A percentile compares a stretch with the other conserved stretches of the same genome.
Conservation (phyloP, 2,329 filamentous ascomycete species). For the Zopfia rhizophila region DNA sequence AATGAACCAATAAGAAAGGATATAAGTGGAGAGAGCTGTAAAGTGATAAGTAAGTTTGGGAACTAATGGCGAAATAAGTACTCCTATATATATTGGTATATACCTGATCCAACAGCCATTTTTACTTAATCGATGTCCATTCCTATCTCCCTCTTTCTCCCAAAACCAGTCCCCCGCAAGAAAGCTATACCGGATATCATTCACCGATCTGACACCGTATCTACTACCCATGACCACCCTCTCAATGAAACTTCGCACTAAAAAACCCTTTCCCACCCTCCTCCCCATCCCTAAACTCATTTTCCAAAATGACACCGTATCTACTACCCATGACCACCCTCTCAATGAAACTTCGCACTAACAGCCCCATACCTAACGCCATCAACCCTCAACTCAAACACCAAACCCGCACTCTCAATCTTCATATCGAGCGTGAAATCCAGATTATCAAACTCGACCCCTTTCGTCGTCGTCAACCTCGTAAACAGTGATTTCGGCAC, state of each 20-base stretch:
- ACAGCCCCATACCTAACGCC: conserved; percentile 80
- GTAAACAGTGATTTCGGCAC: conserved; percentile 80
- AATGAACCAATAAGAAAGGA: too few species aligned
- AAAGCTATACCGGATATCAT: too few species aligned
- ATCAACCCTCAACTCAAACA: conserved; percentile 83
- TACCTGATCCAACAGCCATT: too few species aligned
- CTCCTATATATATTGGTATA: too few species aligned
- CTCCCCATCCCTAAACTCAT: too few species aligned
- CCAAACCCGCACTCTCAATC: conserved; percentile 78
- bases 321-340: background rate
- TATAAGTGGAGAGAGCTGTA: too few species aligned
- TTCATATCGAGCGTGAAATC: conserved; percentile 87
- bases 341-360: conserved; percentile 78
- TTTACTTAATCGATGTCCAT: too few species aligned
- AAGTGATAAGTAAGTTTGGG: too few species aligned
- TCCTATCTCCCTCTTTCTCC: too few species aligned
- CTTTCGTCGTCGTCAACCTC: conserved; percentile 78
- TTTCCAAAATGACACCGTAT: background rate
- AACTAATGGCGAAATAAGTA: too few species aligned
- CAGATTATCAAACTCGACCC: conserved; percentile 83
- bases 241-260: conserved; percentile 78
- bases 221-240: background rate
- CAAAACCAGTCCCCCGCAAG: too few species aligned
- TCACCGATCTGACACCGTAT: background rate
- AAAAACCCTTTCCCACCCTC: too few species aligned